Evolutionary conservation across 768 basidiomycete genomes (phyloP).

Genomic region (Pleurotus tuber-regium): DNA sequence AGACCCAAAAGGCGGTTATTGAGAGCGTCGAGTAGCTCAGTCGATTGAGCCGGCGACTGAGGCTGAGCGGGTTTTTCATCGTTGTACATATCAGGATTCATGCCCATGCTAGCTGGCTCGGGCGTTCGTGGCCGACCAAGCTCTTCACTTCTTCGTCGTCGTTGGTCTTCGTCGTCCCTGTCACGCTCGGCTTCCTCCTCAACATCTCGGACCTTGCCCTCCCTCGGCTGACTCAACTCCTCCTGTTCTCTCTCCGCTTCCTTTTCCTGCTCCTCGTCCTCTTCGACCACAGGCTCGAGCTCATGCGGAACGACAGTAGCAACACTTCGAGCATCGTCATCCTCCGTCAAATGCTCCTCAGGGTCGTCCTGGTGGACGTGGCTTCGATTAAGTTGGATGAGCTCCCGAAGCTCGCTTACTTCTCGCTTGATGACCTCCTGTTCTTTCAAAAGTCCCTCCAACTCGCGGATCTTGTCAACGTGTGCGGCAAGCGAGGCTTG

Average conservation of each 20-base stretch:
- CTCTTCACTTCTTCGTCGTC: constrained; percentile 51
- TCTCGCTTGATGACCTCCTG: constrained; percentile 84
- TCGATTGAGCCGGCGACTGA: constrained; percentile 17
- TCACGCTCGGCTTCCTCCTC: constrained; percentile 40
- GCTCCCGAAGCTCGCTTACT: constrained; percentile 65
- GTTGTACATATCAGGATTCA: constrained; percentile 33
- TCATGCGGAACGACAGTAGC: constrained; percentile 68
- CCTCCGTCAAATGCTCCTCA: too few relatives aligned
- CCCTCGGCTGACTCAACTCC: constrained; percentile 11
- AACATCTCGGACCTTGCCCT: constrained; percentile 36
- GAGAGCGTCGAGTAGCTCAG: constrained; percentile 51
- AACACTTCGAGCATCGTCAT: constrained; percentile 73
- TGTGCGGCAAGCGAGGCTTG: constrained; percentile 75
- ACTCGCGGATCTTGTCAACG: constrained; percentile 75
- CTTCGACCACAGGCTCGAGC: constrained; percentile 71
- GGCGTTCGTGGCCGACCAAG: constrained; percentile 77
- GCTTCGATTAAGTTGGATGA: constrained; percentile 48
- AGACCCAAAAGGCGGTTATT: constrained; percentile 59
- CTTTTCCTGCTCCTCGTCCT: constrained; percentile 60
- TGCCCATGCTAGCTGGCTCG: constrained; percentile 66
- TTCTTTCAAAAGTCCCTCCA: constrained; percentile 81
- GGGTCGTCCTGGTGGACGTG: constrained; percentile 28
- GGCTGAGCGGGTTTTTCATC: constrained; percentile 29
- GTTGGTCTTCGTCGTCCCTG: constrained; percentile 44
- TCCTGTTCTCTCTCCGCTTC: constrained; percentile 13